These are phyloP conservation scores for Calonectria honghensis DNA, from an alignment of 2,329 filamentous ascomycete species.

Conservation along the genomic window DNA sequence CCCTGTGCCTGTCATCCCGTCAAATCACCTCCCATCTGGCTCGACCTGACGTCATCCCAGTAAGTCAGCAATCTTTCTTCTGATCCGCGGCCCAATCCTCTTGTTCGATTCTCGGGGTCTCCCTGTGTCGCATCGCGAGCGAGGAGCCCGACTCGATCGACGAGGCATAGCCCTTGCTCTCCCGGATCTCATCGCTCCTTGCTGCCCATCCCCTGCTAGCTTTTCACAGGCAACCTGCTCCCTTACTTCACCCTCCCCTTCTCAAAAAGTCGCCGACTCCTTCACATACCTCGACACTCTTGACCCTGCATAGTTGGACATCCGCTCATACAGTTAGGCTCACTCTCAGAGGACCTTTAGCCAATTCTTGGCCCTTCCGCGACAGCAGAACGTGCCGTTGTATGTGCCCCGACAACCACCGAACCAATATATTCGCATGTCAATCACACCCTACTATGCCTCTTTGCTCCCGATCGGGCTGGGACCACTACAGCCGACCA, in stretches of 20 bases:
- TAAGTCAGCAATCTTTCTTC: constrained; percentile 47
- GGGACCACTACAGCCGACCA: not conserved
- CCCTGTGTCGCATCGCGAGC: constrained; percentile 29
- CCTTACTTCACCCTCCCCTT: constrained; percentile 23
- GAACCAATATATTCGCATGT: not conserved
- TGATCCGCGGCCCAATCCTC: constrained; percentile 43
- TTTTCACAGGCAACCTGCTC: constrained; percentile 12
- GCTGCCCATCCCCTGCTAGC: constrained; percentile 11
- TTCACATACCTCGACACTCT: constrained; percentile 28
- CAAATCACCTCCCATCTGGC: constrained; percentile 29
- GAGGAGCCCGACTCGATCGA: constrained; percentile 8
- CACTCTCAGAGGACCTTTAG: not conserved
- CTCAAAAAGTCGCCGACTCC: constrained; percentile 19
- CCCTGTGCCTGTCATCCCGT: constrained; percentile 25
- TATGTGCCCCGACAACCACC: constrained; percentile 13
- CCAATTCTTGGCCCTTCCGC: not conserved
- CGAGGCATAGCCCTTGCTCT: constrained; percentile 4
- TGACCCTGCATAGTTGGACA: not conserved
- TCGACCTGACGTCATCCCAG: constrained; percentile 54
- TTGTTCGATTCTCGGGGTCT: constrained; percentile 33
- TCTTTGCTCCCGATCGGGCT: not conserved
- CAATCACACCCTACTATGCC: not conserved
- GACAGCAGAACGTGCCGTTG: not conserved
- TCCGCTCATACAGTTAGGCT: constrained; percentile 1
- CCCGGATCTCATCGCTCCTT: constrained; percentile 6